A percentile compares a stretch with the other conserved stretches of the same genome.
Evolutionary conservation across 23 red algal species (phyloP).

Genomic region (Gracilaria domingensis): DNA sequence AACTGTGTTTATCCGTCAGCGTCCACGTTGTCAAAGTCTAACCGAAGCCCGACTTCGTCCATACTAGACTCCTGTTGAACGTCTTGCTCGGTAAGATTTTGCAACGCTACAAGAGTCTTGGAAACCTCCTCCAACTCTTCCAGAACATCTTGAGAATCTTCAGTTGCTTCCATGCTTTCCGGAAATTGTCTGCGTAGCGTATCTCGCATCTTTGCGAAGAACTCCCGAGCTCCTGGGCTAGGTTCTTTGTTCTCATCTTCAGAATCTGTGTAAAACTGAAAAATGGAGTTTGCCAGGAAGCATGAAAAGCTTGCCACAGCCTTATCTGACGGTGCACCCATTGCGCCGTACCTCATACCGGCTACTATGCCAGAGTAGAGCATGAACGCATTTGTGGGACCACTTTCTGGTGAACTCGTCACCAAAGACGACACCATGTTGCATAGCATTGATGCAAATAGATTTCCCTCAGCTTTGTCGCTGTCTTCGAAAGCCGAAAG

Average conservation of each 20-base stretch:
- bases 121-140: neutral
- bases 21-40: slow-evolving; percentile 3
- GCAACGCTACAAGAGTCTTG: slow-evolving; percentile 1
- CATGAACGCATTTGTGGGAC: neutral
- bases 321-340: neutral
- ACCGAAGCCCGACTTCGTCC: neutral
- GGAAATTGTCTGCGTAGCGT: neutral
- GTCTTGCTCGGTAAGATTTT: slow-evolving; percentile 23
- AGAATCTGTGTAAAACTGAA: slow-evolving; percentile 24
- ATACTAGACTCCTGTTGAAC: neutral
- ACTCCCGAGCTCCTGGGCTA: neutral
- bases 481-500: slow-evolving; percentile 1
- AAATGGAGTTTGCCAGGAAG: neutral
- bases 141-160: slow-evolving; percentile 1
- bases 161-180: neutral
- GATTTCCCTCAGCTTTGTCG: slow-evolving; percentile 17
- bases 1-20: neutral
- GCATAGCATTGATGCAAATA: slow-evolving; percentile 26
- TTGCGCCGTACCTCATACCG: neutral
- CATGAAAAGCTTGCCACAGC: slow-evolving; percentile 3
- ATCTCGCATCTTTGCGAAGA: slow-evolving; percentile 19
- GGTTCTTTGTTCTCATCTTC: neutral
- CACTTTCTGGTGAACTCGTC: neutral
- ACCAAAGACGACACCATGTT: slow-evolving; percentile 18
- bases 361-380: neutral